Percentiles rank a stretch among this genome's conserved stretches.
Conservation (phyloP, 148 eudicot genomes). For the Amaranthus palmeri region DNA sequence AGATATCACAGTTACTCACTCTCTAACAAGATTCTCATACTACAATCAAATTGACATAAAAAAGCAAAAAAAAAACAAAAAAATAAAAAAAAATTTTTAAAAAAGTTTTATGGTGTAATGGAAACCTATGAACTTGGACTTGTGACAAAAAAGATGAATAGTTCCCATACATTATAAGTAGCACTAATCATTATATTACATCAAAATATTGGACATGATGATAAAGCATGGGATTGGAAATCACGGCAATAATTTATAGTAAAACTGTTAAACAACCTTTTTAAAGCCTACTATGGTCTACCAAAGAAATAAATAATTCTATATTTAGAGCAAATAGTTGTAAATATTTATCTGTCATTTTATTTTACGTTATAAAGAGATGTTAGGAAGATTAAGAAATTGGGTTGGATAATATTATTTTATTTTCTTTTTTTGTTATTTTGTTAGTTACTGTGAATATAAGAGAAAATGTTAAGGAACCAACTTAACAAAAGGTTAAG, state of each 20-base stretch:
- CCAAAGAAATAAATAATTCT: slow-evolving; percentile 9
- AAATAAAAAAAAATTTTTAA: not conserved
- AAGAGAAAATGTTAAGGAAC: no score
- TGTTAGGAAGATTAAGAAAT: no score
- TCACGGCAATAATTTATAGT: slow-evolving; percentile 17
- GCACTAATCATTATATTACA: slow-evolving; percentile 4
- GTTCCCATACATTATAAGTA: slow-evolving; percentile 9
- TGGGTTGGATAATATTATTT: no score
- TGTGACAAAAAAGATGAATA: slow-evolving; percentile 15
- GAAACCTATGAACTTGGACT: slow-evolving; percentile 12
- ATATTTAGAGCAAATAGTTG: slow-evolving; percentile 19
- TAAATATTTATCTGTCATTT: slow-evolving; percentile 1
- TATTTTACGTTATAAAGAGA: no score
- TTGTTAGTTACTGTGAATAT: no score
- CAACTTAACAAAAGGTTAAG: no score
- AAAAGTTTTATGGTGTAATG: not conserved
- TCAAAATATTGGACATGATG: slow-evolving; percentile 11
- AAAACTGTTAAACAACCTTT: slow-evolving; percentile 15
- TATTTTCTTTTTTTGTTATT: no score
- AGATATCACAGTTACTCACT: not conserved
- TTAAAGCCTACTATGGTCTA: slow-evolving; percentile 18
- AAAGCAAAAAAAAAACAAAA: not conserved
- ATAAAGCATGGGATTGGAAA: slow-evolving; percentile 18
- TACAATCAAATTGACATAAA: not conserved
- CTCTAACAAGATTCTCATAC: no score